Evolutionary conservation across 1,139 yeast genomes (phyloP), one percentile per base, ranked within the genome.

Genomic region (Nakaseomyces kungkrabaensis): DNA sequence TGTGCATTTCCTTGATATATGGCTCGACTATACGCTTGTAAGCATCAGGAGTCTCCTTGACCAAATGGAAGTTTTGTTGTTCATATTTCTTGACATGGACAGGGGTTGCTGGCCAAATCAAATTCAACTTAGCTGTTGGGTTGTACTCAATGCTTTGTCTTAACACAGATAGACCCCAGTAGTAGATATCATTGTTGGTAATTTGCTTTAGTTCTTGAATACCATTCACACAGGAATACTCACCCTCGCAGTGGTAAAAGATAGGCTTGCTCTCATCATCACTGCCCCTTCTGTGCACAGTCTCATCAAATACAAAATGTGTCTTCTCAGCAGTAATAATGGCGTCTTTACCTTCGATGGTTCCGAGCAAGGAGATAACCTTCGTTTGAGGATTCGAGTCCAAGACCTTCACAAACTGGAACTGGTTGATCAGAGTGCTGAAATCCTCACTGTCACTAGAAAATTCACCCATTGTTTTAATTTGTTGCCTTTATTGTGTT

Each of bases 41-140:
- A 68, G 80, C 72, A 50, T 81, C 82, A 0, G 96, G 95, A 2
- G 97, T 88, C 62, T 94, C 99, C 24, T 69, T 63, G 2, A 94
- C 74, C 60, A 84, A 69, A 57, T 82, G 88, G 43, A 66, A 59
- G 25, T 66, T 67, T 58, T 85, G 90, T 13, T 68, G 71, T 22
- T 78, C 73, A 63, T 79, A 88, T 67, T 92, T 94, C 49, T 76
- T 76, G 49, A 92, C 81, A 62, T 92, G 98, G 9, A 83, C 78
- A 47, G 80, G 83, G 0, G 97, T 84, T 0, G 98, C 97, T 1
- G 99, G 99, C 66, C 79, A 88, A 26, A 92, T 82, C 52, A 92
- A 57, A 58, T 84, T 88, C 51, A 87, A 62, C 62, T 90, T 90
- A 10, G 84, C 83, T 0, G 81, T 76, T 0, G 95, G 89, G 9